These are phyloP conservation scores for Penicillium simplicissimum DNA, from an alignment of 495 filamentous ascomycete genomes.

Conservation along the genomic window DNA sequence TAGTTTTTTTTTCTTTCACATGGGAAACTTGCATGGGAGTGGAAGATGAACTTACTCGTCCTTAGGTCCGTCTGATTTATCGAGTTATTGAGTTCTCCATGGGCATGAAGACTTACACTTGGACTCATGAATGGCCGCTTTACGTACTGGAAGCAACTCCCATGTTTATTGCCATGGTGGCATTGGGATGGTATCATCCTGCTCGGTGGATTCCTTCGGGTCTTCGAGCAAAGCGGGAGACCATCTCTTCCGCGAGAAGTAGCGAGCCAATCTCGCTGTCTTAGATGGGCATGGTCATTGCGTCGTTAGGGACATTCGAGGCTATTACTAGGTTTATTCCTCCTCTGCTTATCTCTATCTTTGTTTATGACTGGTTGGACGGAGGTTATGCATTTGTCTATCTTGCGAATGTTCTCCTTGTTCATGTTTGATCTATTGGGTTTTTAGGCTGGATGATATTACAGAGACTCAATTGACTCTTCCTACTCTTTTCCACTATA, in stretches of 20 bases:
- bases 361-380: not conserved
- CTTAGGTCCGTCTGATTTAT: constrained; percentile 16
- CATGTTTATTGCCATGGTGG: constrained; percentile 36
- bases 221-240: not conserved
- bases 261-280: not conserved
- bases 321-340: not conserved
- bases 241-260: not conserved
- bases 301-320: not conserved
- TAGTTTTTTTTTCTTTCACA: not conserved
- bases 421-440: not conserved
- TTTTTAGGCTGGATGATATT: not conserved
- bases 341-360: not conserved
- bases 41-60: not conserved
- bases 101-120: constrained; percentile 36
- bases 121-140: constrained; percentile 39
- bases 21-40: not conserved
- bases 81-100: constrained; percentile 39
- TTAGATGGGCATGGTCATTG: not conserved
- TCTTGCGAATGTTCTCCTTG: not conserved
- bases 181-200: constrained; percentile 31
- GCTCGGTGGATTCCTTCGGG: constrained; percentile 13
- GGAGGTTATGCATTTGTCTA: not conserved
- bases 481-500: not conserved
- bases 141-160: constrained; percentile 42
- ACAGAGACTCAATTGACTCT: not conserved